phyloP scores from a whole-genome alignment of 2,329 filamentous ascomycete species.

The Claviceps humidiphila region DNA sequence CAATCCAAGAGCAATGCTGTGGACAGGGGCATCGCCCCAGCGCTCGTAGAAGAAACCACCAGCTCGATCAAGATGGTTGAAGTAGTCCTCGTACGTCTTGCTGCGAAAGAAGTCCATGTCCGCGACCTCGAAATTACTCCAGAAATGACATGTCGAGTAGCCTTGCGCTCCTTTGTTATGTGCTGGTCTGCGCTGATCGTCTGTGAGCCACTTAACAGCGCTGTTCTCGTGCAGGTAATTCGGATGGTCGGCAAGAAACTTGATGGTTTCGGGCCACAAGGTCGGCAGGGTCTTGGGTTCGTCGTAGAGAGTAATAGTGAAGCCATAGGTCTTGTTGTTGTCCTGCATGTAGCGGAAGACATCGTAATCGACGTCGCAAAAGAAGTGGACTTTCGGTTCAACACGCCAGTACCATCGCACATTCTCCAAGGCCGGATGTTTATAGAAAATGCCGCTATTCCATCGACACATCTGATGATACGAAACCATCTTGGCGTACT shows the following conservation, averaged over 20 bases:
- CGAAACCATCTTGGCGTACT: constrained; percentile 77
- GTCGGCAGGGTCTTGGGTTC: constrained; percentile 72
- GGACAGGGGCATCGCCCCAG: constrained; percentile 96
- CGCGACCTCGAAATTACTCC: constrained; percentile 96
- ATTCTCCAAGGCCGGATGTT: constrained; percentile 74
- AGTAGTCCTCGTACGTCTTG: constrained; percentile 86
- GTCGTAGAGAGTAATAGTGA: constrained; percentile 96
- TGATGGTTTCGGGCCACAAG: constrained; percentile 89
- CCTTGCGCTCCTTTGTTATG: constrained; percentile 74
- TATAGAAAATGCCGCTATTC: constrained; percentile 98
- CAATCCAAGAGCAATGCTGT: constrained; percentile 81
- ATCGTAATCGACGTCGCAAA: constrained; percentile 97
- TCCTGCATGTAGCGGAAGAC: constrained; percentile 97
- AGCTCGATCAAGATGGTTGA: constrained; percentile 88
- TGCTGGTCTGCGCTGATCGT: constrained; percentile 61
- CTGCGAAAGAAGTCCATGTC: constrained; percentile 90
- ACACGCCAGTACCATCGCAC: constrained; percentile 96
- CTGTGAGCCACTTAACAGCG: constrained; percentile 77
- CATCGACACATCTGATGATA: constrained; percentile 99
- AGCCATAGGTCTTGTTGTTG: constrained; percentile 97
- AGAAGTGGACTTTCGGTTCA: constrained; percentile 97
- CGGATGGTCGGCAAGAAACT: constrained; percentile 77
- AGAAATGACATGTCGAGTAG: constrained; percentile 97
- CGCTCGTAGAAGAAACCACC: constrained; percentile 98
- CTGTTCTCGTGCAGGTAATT: constrained; percentile 73